Conservation (phyloP, 1,284 basidiomycete species). For the Cutaneotrichosporon sp. region DNA sequence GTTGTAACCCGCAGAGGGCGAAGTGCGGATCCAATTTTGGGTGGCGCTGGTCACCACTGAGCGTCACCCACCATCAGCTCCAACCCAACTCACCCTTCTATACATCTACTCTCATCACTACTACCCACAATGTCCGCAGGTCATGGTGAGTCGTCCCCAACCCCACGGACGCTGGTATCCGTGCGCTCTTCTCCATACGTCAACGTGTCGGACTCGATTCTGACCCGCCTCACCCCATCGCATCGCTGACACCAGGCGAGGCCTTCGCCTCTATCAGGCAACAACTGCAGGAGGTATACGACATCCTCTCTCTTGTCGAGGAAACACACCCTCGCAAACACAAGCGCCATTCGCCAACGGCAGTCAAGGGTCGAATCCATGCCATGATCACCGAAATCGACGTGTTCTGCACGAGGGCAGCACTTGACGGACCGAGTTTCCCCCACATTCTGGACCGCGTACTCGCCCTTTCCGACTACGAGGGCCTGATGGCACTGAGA, state of each 20-base stretch:
- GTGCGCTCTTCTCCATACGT: neutral
- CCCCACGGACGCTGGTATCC: neutral
- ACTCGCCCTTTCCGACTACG: slow-evolving; percentile 1
- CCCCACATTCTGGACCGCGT: slow-evolving; percentile 8
- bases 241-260: slow-evolving; percentile 8
- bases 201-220: neutral
- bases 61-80: neutral
- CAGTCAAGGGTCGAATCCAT: neutral
- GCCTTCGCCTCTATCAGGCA: neutral
- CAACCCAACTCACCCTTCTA: neutral
- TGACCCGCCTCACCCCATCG: neutral
- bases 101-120: neutral
- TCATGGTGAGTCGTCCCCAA: neutral
- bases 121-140: neutral
- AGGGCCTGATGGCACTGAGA: neutral
- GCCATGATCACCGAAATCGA: slow-evolving; percentile 9
- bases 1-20: neutral
- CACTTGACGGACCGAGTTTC: slow-evolving; percentile 1
- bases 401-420: neutral
- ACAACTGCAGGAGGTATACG: slow-evolving; percentile 2
- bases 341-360: slow-evolving; percentile 5
- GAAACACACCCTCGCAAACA: slow-evolving; percentile 7
- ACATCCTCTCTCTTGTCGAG: slow-evolving; percentile 6
- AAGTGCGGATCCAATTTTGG: neutral
- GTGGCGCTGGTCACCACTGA: neutral